These are phyloP conservation scores for Daldinia caldariorum DNA, from an alignment of 495 filamentous ascomycete genomes.

Conservation along the genomic window DNA sequence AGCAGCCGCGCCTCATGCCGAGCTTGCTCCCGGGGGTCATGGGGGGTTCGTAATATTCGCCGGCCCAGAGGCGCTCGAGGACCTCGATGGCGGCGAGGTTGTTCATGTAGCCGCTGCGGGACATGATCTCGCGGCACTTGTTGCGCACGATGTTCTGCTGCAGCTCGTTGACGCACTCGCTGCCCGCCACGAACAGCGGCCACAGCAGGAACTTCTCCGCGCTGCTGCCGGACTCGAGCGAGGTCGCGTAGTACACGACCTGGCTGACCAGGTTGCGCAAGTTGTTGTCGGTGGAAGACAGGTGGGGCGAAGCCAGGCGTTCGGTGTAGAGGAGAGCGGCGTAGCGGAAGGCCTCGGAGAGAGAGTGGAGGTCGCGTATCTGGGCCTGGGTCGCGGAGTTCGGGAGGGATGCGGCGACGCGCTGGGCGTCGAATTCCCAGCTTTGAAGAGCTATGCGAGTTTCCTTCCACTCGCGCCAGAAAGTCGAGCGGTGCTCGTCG, in stretches of 20 bases:
- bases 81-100: slow-evolving; percentile 87
- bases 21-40: slow-evolving; percentile 47
- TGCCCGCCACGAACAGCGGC: slow-evolving; percentile 91
- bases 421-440: slow-evolving; percentile 75
- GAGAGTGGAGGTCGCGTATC: slow-evolving; percentile 64
- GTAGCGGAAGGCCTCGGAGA: slow-evolving; percentile 90
- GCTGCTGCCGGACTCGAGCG: slow-evolving; percentile 70
- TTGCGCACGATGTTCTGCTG: slow-evolving; percentile 80
- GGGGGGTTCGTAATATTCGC: slow-evolving; percentile 59
- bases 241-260: slow-evolving; percentile 81
- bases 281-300: slow-evolving; percentile 77
- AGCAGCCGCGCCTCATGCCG: slow-evolving; percentile 57
- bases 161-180: slow-evolving; percentile 85
- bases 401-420: slow-evolving; percentile 55
- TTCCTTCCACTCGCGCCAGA: slow-evolving; percentile 89
- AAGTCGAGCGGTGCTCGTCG: slow-evolving; percentile 67
- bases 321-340: slow-evolving; percentile 91
- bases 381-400: slow-evolving; percentile 58
- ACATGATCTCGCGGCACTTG: slow-evolving; percentile 85
- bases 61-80: slow-evolving; percentile 82
- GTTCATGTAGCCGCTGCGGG: slow-evolving; percentile 90
- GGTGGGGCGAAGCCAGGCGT: slow-evolving; percentile 80
- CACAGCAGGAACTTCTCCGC: slow-evolving; percentile 91
- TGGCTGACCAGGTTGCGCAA: slow-evolving; percentile 85
- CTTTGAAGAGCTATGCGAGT: slow-evolving; percentile 78